Percentiles rank a stretch among this genome's conserved stretches.
These are phyloP conservation scores for Phytophthora cactorum DNA, from an alignment of 352 stramenopile species.

Conservation along the genomic window DNA sequence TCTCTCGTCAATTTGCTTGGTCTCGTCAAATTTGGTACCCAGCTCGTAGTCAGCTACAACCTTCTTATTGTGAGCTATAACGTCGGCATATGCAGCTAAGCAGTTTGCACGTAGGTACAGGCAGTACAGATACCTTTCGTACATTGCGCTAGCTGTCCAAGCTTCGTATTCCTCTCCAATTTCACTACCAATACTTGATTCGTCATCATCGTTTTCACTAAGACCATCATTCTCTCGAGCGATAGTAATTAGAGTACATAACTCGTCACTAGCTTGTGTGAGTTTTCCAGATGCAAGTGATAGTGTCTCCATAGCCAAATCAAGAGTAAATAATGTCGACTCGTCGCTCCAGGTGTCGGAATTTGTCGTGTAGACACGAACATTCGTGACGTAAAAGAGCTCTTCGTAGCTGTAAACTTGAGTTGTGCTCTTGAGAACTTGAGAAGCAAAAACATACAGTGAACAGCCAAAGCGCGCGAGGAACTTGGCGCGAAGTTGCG, in stretches of 20 bases:
- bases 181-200: slow-evolving; percentile 14
- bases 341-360: slow-evolving; percentile 50
- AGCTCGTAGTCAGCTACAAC: slow-evolving; percentile 59
- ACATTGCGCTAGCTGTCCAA: slow-evolving; percentile 21
- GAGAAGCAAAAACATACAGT: slow-evolving; percentile 65
- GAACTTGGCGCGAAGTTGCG: slow-evolving; percentile 37
- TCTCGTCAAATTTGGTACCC: slow-evolving; percentile 52
- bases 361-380: slow-evolving; percentile 45
- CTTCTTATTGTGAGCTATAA: slow-evolving; percentile 49
- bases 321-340: slow-evolving; percentile 40
- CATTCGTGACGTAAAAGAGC: slow-evolving; percentile 64
- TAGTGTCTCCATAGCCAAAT: slow-evolving; percentile 67
- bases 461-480: slow-evolving; percentile 64
- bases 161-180: slow-evolving; percentile 12
- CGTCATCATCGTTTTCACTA: slow-evolving; percentile 20
- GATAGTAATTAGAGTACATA: slow-evolving; percentile 21
- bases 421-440: slow-evolving; percentile 63
- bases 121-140: slow-evolving; percentile 55
- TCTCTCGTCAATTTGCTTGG: slow-evolving; percentile 30
- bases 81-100: slow-evolving; percentile 58
- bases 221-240: slow-evolving; percentile 13
- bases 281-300: slow-evolving; percentile 70
- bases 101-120: slow-evolving; percentile 59
- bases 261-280: slow-evolving; percentile 39
- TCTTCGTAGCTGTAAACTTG: slow-evolving; percentile 71